phyloP scores from a whole-genome alignment of 495 filamentous ascomycete genomes.

The Apiosordaria backusii region DNA sequence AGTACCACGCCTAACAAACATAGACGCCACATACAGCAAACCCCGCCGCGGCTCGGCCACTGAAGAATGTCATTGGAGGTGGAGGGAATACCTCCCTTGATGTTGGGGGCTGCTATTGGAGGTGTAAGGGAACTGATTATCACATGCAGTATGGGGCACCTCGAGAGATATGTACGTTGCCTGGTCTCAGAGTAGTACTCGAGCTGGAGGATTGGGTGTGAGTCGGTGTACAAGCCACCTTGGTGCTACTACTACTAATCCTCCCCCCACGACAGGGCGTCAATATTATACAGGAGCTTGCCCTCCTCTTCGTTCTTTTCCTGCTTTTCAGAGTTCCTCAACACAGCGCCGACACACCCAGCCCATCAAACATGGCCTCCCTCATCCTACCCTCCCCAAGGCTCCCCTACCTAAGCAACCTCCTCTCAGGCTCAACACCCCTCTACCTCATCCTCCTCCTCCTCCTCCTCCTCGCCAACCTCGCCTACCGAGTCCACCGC shows the following conservation, averaged over 20 bases:
- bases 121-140: too few relatives aligned
- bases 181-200: background rate
- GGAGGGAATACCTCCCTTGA: background rate
- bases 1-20: background rate
- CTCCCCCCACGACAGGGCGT: background rate
- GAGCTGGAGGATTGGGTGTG: background rate
- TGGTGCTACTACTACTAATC: background rate
- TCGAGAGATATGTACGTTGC: background rate
- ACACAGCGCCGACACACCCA: background rate
- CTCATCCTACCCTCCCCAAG: background rate
- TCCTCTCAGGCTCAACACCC: background rate
- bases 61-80: background rate
- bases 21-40: background rate
- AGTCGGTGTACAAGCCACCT: background rate
- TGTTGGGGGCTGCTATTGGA: background rate
- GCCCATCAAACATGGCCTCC: background rate
- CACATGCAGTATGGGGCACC: background rate
- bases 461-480: background rate
- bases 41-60: background rate
- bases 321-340: background rate
- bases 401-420: background rate
- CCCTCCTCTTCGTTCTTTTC: background rate
- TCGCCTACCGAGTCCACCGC: slow-evolving; percentile 6
- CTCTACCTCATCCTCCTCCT: background rate
- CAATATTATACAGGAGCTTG: background rate